A percentile compares a stretch with the other conserved stretches of the same genome.
These are phyloP conservation scores for Lumnitzera littorea DNA, from an alignment of 345 rosid species.

Conservation along the genomic window DNA sequence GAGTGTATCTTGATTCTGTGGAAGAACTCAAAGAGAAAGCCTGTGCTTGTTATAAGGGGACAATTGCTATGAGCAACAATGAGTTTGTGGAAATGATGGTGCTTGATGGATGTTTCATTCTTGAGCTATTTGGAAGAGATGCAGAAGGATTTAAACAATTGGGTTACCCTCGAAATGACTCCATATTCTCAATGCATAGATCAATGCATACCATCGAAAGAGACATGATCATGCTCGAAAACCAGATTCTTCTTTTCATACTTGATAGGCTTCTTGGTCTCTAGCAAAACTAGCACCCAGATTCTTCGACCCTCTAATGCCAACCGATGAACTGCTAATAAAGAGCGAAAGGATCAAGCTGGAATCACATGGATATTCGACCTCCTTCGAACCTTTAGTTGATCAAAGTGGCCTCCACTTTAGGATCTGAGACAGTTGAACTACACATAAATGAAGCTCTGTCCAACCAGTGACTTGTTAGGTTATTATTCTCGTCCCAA, in stretches of 20 bases:
- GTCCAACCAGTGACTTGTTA: too few relatives aligned
- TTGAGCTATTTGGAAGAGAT: constrained; percentile 70
- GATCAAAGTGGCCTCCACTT: constrained; percentile 57
- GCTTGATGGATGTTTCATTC: constrained; percentile 76
- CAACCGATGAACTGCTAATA: constrained; percentile 78
- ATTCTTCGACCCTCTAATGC: constrained; percentile 82
- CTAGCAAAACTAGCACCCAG: constrained; percentile 49
- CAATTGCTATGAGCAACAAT: constrained; percentile 42
- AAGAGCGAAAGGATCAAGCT: constrained; percentile 39
- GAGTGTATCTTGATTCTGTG: constrained; percentile 47
- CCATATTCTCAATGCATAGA: constrained; percentile 76
- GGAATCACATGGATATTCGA: constrained; percentile 29
- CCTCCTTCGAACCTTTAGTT: constrained; percentile 52
- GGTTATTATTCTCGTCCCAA: too few relatives aligned
- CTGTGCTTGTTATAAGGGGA: constrained; percentile 64
- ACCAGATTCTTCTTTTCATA: constrained; percentile 66
- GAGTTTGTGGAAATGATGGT: constrained; percentile 84
- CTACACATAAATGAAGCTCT: too few relatives aligned
- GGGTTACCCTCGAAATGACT: constrained; percentile 74
- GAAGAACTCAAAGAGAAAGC: constrained; percentile 64
- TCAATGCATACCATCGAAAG: constrained; percentile 83
- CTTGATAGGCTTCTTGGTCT: constrained; percentile 63
- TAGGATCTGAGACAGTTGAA: too few relatives aligned
- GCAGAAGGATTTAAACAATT: constrained; percentile 58
- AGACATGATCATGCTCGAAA: constrained; percentile 90